A percentile compares a stretch with the other conserved stretches of the same genome.
Conservation (phyloP, 441 rosid genomes). For the Syzygium syzygioides region DNA sequence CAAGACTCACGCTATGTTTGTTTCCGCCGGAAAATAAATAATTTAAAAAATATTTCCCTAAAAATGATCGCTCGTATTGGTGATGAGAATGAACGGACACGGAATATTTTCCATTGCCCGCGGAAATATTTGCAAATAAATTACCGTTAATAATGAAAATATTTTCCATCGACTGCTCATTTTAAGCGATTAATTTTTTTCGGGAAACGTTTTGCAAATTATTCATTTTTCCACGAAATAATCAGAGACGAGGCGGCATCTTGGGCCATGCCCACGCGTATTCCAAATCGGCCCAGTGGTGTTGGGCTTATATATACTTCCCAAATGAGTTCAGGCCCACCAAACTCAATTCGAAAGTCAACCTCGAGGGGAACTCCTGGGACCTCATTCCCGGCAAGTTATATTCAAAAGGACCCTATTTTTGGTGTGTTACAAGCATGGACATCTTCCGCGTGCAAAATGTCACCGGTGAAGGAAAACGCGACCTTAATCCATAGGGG, state of each 20-base stretch:
- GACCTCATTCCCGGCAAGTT: neutral
- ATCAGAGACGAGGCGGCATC: too few species aligned
- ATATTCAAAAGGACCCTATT: neutral
- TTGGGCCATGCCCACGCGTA: neutral
- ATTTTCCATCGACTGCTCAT: neutral
- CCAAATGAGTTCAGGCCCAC: neutral
- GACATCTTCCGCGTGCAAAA: fast-evolving
- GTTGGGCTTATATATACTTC: neutral
- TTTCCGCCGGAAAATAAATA: fast-evolving
- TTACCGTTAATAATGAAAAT: neutral
- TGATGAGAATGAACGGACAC: fast-evolving
- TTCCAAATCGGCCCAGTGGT: neutral
- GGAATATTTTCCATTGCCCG: fast-evolving
- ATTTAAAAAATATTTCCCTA: fast-evolving
- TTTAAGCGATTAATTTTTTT: neutral
- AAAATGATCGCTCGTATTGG: fast-evolving
- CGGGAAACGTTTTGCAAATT: fast-evolving
- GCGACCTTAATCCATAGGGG: neutral
- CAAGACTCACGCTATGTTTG: fast-evolving
- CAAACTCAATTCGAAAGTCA: neutral
- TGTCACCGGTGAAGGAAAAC: neutral
- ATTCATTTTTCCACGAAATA: neutral
- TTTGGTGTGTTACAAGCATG: neutral
- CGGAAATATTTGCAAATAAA: fast-evolving
- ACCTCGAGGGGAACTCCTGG: neutral